Percentiles rank a stretch among this genome's conserved stretches.
phyloP scores from a whole-genome alignment of 208 protist genomes.

The Leishmania tropica region DNA sequence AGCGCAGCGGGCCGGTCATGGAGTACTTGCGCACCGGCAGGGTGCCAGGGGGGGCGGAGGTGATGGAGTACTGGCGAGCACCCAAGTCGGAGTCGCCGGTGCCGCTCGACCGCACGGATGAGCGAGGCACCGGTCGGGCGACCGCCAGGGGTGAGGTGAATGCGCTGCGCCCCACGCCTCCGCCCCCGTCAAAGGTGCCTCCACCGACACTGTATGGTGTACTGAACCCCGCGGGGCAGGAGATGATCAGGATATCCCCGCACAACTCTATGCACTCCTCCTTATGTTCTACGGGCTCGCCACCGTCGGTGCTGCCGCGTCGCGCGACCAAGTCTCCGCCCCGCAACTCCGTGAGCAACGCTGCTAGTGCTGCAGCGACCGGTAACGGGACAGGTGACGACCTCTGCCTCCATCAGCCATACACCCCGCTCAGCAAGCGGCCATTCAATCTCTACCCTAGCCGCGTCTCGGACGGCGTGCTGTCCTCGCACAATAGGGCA shows the following conservation, averaged over 20 bases:
- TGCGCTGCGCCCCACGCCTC: not conserved
- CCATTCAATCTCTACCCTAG: slow-evolving; percentile 2
- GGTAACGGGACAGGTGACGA: not conserved
- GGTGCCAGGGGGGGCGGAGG: slow-evolving; percentile 37
- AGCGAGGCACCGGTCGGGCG: not conserved
- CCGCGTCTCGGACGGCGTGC: not conserved
- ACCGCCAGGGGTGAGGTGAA: not conserved
- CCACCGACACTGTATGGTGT: not conserved
- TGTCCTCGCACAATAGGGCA: not conserved
- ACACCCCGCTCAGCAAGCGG: slow-evolving; percentile 20
- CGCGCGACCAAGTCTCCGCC: slow-evolving; percentile 10
- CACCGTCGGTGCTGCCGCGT: slow-evolving; percentile 11
- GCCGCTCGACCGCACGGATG: slow-evolving; percentile 10
- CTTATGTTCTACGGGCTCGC: slow-evolving; percentile 9
- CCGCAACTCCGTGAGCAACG: not conserved
- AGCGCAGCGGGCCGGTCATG: slow-evolving; percentile 52
- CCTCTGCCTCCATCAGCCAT: slow-evolving; percentile 11
- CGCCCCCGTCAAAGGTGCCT: not conserved
- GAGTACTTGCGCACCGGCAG: slow-evolving; percentile 48
- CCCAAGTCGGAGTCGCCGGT: not conserved
- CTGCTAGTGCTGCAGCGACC: not conserved
- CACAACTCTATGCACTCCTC: not conserved
- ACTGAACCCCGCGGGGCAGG: not conserved
- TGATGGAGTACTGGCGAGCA: slow-evolving; percentile 53
- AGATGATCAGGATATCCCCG: slow-evolving; percentile 1